phyloP scores from a whole-genome alignment of 352 stramenopile species.

The Aphanomyces euteiches region DNA sequence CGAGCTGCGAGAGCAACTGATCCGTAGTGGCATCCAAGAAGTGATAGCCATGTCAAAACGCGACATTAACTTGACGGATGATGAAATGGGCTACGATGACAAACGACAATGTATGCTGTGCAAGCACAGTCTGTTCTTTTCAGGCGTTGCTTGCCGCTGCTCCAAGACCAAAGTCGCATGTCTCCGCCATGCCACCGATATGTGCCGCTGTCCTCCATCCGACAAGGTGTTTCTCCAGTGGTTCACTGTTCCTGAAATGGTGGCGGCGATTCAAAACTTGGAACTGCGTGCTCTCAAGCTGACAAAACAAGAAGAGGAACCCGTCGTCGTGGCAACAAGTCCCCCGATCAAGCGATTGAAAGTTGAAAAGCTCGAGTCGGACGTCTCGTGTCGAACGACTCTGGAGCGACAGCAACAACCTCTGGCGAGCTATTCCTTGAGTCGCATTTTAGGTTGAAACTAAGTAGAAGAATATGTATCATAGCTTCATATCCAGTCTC shows the following conservation, averaged over 20 bases:
- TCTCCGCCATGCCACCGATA: slow-evolving; percentile 54
- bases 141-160: slow-evolving; percentile 64
- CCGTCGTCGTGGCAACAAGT: neutral
- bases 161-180: slow-evolving; percentile 56
- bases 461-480: slow-evolving; percentile 3
- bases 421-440: neutral
- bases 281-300: neutral
- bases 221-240: slow-evolving; percentile 63
- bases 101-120: slow-evolving; percentile 52
- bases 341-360: neutral
- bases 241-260: slow-evolving; percentile 35
- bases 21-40: slow-evolving; percentile 8
- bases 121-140: slow-evolving; percentile 81
- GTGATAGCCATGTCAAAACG: slow-evolving; percentile 34
- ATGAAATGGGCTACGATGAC: slow-evolving; percentile 71
- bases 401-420: neutral
- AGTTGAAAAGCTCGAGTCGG: neutral
- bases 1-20: slow-evolving; percentile 1
- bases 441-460: slow-evolving; percentile 5
- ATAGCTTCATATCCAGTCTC: neutral
- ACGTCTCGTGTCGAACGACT: slow-evolving; percentile 1
- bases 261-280: neutral
- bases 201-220: slow-evolving; percentile 58
- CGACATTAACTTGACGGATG: slow-evolving; percentile 66
- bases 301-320: neutral